A percentile compares a stretch with the other conserved stretches of the same genome.
Evolutionary conservation across 2,329 filamentous ascomycete species (phyloP).

Genomic region (Leptographium procerum): DNA sequence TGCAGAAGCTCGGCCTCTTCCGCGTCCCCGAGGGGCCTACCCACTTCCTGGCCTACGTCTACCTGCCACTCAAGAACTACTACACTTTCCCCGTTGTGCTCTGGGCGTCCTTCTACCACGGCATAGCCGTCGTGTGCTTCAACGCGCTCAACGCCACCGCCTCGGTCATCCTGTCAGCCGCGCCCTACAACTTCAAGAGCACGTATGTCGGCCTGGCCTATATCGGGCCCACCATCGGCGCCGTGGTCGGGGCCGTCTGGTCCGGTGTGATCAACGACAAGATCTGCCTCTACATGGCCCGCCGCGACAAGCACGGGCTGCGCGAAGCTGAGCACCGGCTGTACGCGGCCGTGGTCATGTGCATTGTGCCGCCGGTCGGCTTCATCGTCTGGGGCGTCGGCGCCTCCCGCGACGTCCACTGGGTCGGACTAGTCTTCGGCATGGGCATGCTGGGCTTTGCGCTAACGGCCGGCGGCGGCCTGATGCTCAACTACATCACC

Average conservation of each 20-base stretch:
- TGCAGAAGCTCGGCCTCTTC: too few species aligned
- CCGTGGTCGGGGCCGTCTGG: constrained; percentile 14
- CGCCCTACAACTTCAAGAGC: constrained; percentile 20
- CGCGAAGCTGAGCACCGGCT: constrained; percentile 22
- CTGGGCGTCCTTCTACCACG: constrained; percentile 18
- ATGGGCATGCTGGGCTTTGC: constrained; percentile 28
- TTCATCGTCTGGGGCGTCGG: constrained; percentile 20
- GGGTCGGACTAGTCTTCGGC: constrained; percentile 31
- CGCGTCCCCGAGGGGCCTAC: too few species aligned
- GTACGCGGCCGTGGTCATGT: constrained; percentile 17
- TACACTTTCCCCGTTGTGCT: too few species aligned
- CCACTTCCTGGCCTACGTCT: too few species aligned
- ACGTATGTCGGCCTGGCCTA: constrained; percentile 20
- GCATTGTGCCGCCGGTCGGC: constrained; percentile 16
- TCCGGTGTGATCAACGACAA: constrained; percentile 19
- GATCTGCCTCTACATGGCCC: constrained; percentile 17
- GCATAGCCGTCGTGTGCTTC: constrained; percentile 18
- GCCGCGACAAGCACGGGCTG: constrained; percentile 14
- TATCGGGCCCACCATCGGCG: constrained; percentile 15
- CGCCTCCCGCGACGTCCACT: constrained; percentile 18
- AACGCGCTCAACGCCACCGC: constrained; percentile 17
- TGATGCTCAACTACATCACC: constrained; percentile 27
- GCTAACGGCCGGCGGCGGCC: constrained; percentile 24
- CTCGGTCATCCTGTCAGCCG: constrained; percentile 16
- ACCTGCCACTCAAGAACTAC: too few species aligned